Conservation (phyloP, 1,139 yeast genomes). For the Kluyveromyces sp. region DNA sequence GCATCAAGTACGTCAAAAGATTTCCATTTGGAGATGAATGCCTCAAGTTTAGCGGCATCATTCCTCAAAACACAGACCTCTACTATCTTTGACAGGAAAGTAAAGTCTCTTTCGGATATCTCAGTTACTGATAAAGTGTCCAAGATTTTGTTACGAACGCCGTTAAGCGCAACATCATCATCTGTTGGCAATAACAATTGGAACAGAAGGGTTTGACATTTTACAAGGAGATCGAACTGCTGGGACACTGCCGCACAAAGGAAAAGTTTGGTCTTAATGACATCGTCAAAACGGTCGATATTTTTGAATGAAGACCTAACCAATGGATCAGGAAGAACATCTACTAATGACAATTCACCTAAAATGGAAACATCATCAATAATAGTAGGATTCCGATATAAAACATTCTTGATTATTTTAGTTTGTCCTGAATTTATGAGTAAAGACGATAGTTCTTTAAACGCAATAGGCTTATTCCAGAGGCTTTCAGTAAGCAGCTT, state of each 20-base stretch:
- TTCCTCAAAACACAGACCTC: slow-evolving; percentile 2
- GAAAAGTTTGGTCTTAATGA: slow-evolving; percentile 2
- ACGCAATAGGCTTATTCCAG: slow-evolving; percentile 5
- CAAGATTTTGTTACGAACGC: slow-evolving; percentile 3
- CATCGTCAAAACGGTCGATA: slow-evolving; percentile 4
- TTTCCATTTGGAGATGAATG: not conserved
- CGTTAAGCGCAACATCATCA: slow-evolving; percentile 5
- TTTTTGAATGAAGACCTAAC: not conserved
- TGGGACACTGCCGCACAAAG: not conserved
- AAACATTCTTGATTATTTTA: slow-evolving; percentile 8
- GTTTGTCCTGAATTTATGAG: slow-evolving; percentile 7
- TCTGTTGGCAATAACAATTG: slow-evolving; percentile 5
- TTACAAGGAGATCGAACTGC: not conserved
- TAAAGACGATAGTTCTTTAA: slow-evolving; percentile 8
- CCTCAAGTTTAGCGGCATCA: not conserved
- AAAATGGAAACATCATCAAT: slow-evolving; percentile 2
- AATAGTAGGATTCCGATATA: slow-evolving; percentile 9
- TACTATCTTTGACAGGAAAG: not conserved
- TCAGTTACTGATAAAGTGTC: not conserved
- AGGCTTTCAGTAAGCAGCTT: not conserved
- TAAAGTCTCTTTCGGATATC: not conserved
- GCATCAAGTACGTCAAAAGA: not conserved
- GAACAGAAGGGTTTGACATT: not conserved
- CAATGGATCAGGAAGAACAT: slow-evolving; percentile 11
- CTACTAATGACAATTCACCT: slow-evolving; percentile 3